A percentile compares a stretch with the other conserved stretches of the same genome.
Evolutionary conservation across 2,329 filamentous ascomycete species (phyloP).

Genomic region (Microthyrium microscopicum): DNA sequence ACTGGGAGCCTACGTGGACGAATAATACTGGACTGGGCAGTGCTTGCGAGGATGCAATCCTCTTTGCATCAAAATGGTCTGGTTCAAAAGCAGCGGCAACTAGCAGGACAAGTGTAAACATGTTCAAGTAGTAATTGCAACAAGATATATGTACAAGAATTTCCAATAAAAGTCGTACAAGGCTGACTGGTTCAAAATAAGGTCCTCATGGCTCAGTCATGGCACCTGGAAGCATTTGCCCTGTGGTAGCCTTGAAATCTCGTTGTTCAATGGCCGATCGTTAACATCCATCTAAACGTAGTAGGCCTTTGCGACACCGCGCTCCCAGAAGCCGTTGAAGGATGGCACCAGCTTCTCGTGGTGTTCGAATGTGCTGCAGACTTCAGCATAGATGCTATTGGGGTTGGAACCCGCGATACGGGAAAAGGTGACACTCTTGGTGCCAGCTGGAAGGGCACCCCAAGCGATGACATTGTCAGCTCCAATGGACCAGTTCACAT

Average conservation of each 20-base stretch:
- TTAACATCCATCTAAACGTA: no score
- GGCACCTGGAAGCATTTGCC: neutral
- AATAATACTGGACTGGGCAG: constrained; percentile 48
- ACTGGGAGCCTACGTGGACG: constrained; percentile 61
- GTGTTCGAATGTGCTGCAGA: neutral
- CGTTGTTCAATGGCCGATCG: no score
- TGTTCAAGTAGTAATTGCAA: no score
- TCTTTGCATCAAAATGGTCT: no score
- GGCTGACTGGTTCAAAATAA: no score
- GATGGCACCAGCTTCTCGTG: neutral
- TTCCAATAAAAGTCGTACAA: no score
- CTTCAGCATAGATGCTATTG: neutral
- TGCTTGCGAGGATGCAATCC: no score
- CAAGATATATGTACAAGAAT: no score
- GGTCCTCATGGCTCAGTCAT: no score
- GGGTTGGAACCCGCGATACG: neutral
- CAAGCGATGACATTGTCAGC: neutral
- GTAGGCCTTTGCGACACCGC: neutral
- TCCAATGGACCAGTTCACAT: neutral
- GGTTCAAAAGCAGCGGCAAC: no score
- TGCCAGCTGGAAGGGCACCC: neutral
- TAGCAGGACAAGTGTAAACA: no score
- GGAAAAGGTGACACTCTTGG: neutral
- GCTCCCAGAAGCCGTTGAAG: neutral
- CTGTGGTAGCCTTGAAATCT: no score